Base-by-base conservation (phyloP, 1,284 basidiomycete genomes). In the Sphagnurus paluster region DNA sequence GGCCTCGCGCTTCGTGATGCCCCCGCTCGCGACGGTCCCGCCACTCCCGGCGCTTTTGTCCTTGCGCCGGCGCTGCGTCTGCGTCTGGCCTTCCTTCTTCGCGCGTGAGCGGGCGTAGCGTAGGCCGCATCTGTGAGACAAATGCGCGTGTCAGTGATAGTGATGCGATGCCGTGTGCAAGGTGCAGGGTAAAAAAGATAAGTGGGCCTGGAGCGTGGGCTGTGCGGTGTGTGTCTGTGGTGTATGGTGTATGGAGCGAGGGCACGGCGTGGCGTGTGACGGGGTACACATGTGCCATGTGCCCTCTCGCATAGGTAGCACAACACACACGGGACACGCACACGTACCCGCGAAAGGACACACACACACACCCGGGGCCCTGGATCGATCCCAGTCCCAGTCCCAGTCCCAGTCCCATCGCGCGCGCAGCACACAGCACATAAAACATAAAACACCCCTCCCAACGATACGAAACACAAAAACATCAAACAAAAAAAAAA, bases 81-180 rank as follows among this genome's bases (percentile, higher is more conserved):
- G 57, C 48, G 57, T 50, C 42, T 59, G 55, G 47, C 87, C 87
- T 62, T 90, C 88, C 61, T 88, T 88, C 72, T 91, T 91, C 44
- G 88, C 88, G 58, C 85, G 78, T 42, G 87, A 88, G 49, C 88
- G 81, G 49, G 89, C 87, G 63, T 80, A 91, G 35, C 88, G 82
- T 50, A 91, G 72, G 17, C 88, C 88, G 64, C 88, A 91, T 32
- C 87, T 90, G 57, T 51, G 52, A 44, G 38, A 14, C 28, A 39
- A 23, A 9, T 5, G 11, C 24, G n/a, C 28, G 9, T 8, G 24
- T 52, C 13, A 51, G 38, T 29, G n/a, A 2, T 21, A 19, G 10
- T 32, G 4, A 23, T 39, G 16, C 8, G 23, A 13, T 24, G 3
- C 14, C 16, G 19, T 19, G 23, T 24, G 26, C 24, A 24, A 25